Evolutionary conservation across 1,284 basidiomycete genomes (phyloP), one percentile per base, ranked within the genome.

Genomic region (Sanghuangporus baumii): DNA sequence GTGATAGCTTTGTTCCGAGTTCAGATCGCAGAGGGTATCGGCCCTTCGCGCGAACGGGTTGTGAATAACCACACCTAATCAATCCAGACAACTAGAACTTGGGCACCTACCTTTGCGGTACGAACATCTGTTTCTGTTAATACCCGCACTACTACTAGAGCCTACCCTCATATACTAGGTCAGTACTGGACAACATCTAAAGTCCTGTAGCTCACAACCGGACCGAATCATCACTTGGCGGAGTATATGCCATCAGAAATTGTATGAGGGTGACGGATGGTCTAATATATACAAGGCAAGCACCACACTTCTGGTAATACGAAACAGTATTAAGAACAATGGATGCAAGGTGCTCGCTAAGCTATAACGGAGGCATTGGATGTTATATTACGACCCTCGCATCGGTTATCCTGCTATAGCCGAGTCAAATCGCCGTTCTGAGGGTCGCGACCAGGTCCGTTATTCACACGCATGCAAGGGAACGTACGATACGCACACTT

Each of bases 401-500:
- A 14, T 12, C 46, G 43, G 12, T 8, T 34, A 47, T 41, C 41
- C 55, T 46, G 41, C 57, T 47, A 43, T 47, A 48, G 16, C 57
- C 46, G 41, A n/a, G 26, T 47, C 43, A 46, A 48, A 58, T 43
- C 31, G 9, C 56, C n/a, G 14, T 41, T 41, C 55, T 16, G 41
- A 1, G 12, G 55, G 38, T 57, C 57, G 43, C 43, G 57, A 47
- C 57, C 43, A 48, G 57, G 43, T 31, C 57, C 46, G 26, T 58
- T 48, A 58, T 46, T 58, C 57, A 48, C 46, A n/a, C 57, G 37
- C 31, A 20, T n/a, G 18, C 26, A 36, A 7, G n/a, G 46, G 50
- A 43, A 58, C 57, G 57, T 58, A 58, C 57, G 14, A 58, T 58
- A 16, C n/a, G 43, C 6, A 11, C 16, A 47, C 46, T n/a, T 31